Evolutionary conservation across 495 filamentous ascomycete species (phyloP), one percentile per base, ranked within the genome.

Genomic region (Geopyxis carbonaria): DNA sequence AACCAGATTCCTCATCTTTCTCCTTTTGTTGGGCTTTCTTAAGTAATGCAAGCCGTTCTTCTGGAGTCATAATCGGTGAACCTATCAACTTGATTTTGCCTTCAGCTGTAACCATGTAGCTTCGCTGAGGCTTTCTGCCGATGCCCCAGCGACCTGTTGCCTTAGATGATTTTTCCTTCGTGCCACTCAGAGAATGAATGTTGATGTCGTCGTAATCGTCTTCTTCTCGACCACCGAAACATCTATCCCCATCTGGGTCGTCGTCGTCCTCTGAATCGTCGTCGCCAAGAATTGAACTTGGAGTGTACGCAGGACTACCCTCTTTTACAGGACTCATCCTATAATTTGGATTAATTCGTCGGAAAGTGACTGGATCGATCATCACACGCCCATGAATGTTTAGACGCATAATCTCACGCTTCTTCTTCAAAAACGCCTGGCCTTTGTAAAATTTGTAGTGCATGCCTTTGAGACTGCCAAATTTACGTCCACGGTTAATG

Each of bases 371-470:
- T 0, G 86, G 80, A 51, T 94, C 86, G 28, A 94, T 67, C 86
- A 94, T 93, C 42, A 93, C 73, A 30, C 86, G 73, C 16, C 82
- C 80, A 45, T 92, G 85, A 60, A 91, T 80, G 43, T 85, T 85
- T 59, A 93, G 72, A 53, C 83, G 89, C 58, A 77, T 66, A 16
- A 87, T 64, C 27, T 67, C 58, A 47, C 73, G 73, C 64, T 83
- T 83, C 59, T 80, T 82, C 63, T 91, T 89, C 60, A 73, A 72
- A 55, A 81, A 93, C 0, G 78, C 86, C 63, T 79, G 62, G 5
- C 76, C 86, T 45, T 91, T 78, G 59, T 85, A 80, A 54, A 73
- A 79, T 44, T 76, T 78, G 60, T 92, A 92, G 46, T 89, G 76
- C 67, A 87, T 85, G 21, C 86, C 85, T 42, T 75, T 68, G 25